Evolutionary conservation across 179 eudicot species (phyloP).

Genomic region (Beta macrorhiza): DNA sequence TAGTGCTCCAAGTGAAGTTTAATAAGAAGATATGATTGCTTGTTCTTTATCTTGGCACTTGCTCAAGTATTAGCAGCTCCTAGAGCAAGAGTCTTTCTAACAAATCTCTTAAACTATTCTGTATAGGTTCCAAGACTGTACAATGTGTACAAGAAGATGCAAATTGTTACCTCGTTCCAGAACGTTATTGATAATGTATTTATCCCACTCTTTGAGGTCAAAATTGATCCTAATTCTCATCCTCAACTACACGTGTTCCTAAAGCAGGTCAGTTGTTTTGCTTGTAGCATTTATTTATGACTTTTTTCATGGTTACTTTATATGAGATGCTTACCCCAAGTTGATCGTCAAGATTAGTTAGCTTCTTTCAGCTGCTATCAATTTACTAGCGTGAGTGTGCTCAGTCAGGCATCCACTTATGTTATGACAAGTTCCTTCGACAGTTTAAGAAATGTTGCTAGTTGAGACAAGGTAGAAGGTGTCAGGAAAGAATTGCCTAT

Average conservation of each 20-base stretch:
- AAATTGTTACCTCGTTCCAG: slow-evolving; percentile 74
- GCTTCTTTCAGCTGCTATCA: not conserved
- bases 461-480: not conserved
- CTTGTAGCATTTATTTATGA: not conserved
- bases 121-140: slow-evolving; percentile 73
- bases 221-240: slow-evolving; percentile 75
- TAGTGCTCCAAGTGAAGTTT: not conserved
- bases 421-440: not conserved
- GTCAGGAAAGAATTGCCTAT: not conserved
- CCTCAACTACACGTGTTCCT: slow-evolving; percentile 73
- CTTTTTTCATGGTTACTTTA: not conserved
- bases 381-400: not conserved
- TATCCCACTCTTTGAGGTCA: slow-evolving; percentile 76
- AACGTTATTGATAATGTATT: slow-evolving; percentile 73
- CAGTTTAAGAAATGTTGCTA: not conserved
- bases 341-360: not conserved
- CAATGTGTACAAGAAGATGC: slow-evolving; percentile 76
- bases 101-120: slow-evolving; percentile 2
- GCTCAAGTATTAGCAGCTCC: not conserved
- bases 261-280: slow-evolving; percentile 52
- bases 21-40: not conserved
- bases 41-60: not conserved
- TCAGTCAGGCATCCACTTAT: not conserved
- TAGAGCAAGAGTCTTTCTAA: slow-evolving; percentile 8
- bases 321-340: not conserved